These are phyloP conservation scores for Hymenoscyphus albidus DNA, from an alignment of 2,329 filamentous ascomycete species.

Conservation along the genomic window DNA sequence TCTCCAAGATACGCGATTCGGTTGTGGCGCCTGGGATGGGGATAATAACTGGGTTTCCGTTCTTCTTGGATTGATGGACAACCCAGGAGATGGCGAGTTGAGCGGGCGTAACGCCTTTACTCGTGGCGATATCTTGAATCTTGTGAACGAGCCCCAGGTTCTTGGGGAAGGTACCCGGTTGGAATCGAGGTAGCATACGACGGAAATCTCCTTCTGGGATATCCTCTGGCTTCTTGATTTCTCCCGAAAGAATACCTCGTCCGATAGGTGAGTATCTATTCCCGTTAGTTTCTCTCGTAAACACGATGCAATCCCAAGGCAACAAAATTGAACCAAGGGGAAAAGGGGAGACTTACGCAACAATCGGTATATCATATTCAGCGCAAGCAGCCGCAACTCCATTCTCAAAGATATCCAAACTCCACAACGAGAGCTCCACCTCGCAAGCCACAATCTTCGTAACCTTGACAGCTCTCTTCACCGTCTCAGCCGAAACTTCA, in stretches of 20 bases:
- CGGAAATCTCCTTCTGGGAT: constrained; percentile 52
- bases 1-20: constrained; percentile 55
- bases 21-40: constrained; percentile 65
- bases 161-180: constrained; percentile 56
- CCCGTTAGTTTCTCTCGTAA: constrained; percentile 13
- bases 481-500: constrained; percentile 42
- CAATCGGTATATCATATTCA: constrained; percentile 63
- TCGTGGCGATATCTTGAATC: constrained; percentile 53
- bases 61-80: constrained; percentile 28
- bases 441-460: constrained; percentile 45
- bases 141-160: constrained; percentile 60
- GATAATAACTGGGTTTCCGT: constrained; percentile 45
- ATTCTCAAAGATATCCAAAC: constrained; percentile 37
- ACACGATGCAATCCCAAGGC: not conserved
- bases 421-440: constrained; percentile 43
- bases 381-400: constrained; percentile 47
- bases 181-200: constrained; percentile 59
- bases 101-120: constrained; percentile 56
- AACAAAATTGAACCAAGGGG: not conserved
- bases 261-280: constrained; percentile 64
- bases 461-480: constrained; percentile 39
- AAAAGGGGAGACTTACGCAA: constrained; percentile 43
- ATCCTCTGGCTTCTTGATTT: constrained; percentile 50
- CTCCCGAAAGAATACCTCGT: constrained; percentile 53
- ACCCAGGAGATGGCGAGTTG: constrained; percentile 64